Evolutionary conservation across 2,329 filamentous ascomycete genomes (phyloP), one percentile per base, ranked within the genome.

Genomic region (Penicillium rolfsii): DNA sequence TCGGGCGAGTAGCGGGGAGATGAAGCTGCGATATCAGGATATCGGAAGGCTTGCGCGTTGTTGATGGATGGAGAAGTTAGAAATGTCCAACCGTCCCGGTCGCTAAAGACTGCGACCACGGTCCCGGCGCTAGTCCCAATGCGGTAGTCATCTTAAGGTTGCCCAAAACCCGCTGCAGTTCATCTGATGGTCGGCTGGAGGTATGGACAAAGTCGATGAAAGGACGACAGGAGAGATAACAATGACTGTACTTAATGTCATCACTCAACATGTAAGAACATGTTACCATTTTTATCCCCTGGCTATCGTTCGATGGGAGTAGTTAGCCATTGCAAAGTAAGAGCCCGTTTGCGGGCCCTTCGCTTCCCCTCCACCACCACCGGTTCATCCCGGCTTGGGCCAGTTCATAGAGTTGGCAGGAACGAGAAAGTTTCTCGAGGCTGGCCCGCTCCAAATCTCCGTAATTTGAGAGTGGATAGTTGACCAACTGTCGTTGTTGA

Each of bases 21-120:
- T 69, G 38, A 61, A 67, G 41, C 5, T 56, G 53, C 62, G 61
- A 61, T 69, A 72, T 73, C 67, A 53, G 66, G 68, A 68, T 64
- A 57, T 67, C 59, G 62, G 60, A 53, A 68, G 65, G 66, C 64
- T 71, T 70, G 71, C 75, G 75, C 71, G 74, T 77, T 77, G 75
- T 77, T 77, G 76, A 77, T 77, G 76, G 74, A 73, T 75, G 74
- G 73, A 76, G 74, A 74, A 76, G 73, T 73, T 64, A 75, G 74
- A 75, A 76, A 75, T 75, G 74, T 72, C 67, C 70, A 72, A 68
- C 66, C 71, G 70, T 73, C 67, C 66, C 68, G 65, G 71, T 74
- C 73, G 73, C 73, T 76, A 75, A 75, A 73, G 72, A 71, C 67
- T 54, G 52, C 52, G 52, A 54, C 38, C 52, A 38, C 52, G 26